A percentile compares a stretch with the other conserved stretches of the same genome.
phyloP scores from a whole-genome alignment of 2,329 filamentous ascomycete genomes.

The Stenocarpella maydis region DNA sequence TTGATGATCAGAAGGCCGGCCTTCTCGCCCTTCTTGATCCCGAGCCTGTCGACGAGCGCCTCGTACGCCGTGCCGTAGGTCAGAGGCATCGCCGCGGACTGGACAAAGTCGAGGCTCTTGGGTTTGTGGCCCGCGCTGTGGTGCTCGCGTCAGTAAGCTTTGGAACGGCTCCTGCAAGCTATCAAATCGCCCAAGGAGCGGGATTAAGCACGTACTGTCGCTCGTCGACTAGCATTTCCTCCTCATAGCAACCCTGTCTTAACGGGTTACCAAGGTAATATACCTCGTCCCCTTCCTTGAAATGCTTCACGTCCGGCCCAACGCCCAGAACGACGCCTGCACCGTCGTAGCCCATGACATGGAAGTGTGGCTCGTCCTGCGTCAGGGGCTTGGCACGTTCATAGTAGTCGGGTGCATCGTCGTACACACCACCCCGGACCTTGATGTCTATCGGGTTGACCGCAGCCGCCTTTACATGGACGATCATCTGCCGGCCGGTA shows the following conservation, averaged over 20 bases:
- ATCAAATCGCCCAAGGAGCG: not conserved
- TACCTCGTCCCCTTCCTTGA: slow-evolving; percentile 52
- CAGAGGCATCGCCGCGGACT: slow-evolving; percentile 53
- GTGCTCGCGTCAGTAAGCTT: not conserved
- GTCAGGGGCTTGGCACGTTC: slow-evolving; percentile 40
- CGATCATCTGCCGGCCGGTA: slow-evolving; percentile 38
- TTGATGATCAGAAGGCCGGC: slow-evolving; percentile 54
- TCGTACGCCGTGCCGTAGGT: slow-evolving; percentile 54
- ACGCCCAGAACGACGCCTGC: slow-evolving; percentile 49
- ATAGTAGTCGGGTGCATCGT: slow-evolving; percentile 49
- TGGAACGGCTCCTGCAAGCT: not conserved
- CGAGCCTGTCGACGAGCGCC: slow-evolving; percentile 51
- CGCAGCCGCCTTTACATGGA: slow-evolving; percentile 40
- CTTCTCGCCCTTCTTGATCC: slow-evolving; percentile 40
- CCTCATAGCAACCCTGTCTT: slow-evolving; percentile 51
- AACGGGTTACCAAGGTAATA: slow-evolving; percentile 51
- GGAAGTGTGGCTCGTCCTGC: slow-evolving; percentile 39
- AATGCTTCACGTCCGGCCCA: slow-evolving; percentile 44
- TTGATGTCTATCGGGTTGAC: slow-evolving; percentile 53
- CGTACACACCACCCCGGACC: slow-evolving; percentile 45
- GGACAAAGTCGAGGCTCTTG: slow-evolving; percentile 46
- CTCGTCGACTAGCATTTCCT: slow-evolving; percentile 52
- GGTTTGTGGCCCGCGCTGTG: slow-evolving; percentile 48
- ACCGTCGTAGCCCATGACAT: slow-evolving; percentile 54
- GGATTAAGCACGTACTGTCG: slow-evolving; percentile 37